phyloP scores from a whole-genome alignment of 257 asterid genomes.

The Fraxinus pennsylvanica region DNA sequence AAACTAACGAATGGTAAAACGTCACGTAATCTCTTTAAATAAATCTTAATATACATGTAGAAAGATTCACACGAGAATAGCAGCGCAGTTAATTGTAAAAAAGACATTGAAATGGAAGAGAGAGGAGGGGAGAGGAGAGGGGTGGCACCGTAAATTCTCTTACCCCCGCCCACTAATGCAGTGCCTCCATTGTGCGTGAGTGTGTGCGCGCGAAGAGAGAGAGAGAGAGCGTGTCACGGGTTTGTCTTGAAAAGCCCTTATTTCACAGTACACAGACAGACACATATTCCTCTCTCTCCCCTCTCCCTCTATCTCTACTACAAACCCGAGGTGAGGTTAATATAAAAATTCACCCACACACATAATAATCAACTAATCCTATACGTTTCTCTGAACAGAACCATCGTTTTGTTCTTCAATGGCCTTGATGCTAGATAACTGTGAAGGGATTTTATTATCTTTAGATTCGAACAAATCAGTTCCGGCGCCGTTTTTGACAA shows the following conservation, averaged over 20 bases:
- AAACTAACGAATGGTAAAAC: no score
- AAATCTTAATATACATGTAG: no score
- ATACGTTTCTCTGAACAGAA: conserved; percentile 21
- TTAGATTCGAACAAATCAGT: conserved; percentile 79
- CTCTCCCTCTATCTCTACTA: conserved; percentile 16
- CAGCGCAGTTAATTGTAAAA: conserved; percentile 19
- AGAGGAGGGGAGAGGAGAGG: background rate
- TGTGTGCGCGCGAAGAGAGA: conserved; percentile 30
- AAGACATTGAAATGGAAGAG: conserved; percentile 20
- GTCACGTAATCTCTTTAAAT: no score
- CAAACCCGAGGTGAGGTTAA: conserved; percentile 46
- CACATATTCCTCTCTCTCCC: conserved; percentile 82
- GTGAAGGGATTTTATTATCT: conserved; percentile 69
- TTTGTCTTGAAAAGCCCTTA: conserved; percentile 93
- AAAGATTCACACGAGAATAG: no score
- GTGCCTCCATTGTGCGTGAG: no score
- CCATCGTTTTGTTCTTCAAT: conserved; percentile 27
- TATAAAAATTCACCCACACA: conserved; percentile 14
- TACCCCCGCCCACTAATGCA: conserved; percentile 4
- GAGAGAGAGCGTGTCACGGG: conserved; percentile 70
- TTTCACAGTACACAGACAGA: conserved; percentile 78
- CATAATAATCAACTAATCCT: background rate
- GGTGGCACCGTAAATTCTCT: conserved; percentile 38
- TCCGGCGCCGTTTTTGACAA: conserved; percentile 89
- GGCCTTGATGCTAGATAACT: conserved; percentile 81